A percentile compares a stretch with the other conserved stretches of the same genome.
Evolutionary conservation across 2,329 filamentous ascomycete species (phyloP).

Genomic region (Scleromitrula shiraiana): DNA sequence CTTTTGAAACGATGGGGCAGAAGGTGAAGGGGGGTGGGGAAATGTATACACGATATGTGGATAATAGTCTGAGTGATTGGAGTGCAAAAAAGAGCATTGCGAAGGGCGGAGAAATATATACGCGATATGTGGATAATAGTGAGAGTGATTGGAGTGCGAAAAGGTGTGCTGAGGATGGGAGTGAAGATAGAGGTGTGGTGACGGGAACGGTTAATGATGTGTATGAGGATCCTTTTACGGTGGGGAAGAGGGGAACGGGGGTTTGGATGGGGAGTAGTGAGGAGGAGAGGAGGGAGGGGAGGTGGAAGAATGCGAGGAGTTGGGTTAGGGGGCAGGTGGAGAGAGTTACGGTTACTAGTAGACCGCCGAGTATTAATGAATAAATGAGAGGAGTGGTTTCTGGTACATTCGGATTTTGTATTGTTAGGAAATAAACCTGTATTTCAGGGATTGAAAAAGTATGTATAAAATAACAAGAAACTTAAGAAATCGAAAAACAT

Average conservation of each 20-base stretch:
- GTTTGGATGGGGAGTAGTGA: background rate
- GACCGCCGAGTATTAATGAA: background rate
- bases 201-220: background rate
- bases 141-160: background rate
- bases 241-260: background rate
- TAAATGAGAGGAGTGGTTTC: background rate
- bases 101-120: no score
- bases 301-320: background rate
- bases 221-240: background rate
- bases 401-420: no score
- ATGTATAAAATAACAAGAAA: no score
- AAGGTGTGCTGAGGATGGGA: background rate
- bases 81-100: no score
- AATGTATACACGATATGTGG: no score
- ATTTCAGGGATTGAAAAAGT: no score
- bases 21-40: no score
- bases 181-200: background rate
- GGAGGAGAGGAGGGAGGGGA: background rate
- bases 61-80: no score
- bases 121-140: no score
- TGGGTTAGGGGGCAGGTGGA: background rate
- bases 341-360: background rate
- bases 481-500: no score
- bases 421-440: no score
- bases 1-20: no score